phyloP scores from a whole-genome alignment of 768 basidiomycete genomes.

The Cystofilobasidium ferigula region DNA sequence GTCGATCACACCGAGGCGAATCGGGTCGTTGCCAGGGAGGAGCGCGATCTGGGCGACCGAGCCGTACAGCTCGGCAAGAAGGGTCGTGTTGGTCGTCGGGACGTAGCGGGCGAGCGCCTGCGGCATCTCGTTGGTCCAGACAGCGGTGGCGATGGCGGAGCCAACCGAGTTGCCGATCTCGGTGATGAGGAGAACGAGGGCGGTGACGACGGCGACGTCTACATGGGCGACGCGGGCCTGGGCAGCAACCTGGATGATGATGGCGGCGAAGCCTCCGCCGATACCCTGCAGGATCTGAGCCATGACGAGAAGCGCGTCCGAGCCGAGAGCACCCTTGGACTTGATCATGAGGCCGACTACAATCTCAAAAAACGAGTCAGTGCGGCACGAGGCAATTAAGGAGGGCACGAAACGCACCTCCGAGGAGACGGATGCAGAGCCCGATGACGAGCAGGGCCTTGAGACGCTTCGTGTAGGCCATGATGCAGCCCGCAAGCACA shows the following conservation, averaged over 20 bases:
- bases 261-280: conserved; percentile 59
- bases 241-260: conserved; percentile 50
- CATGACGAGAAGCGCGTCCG: conserved; percentile 44
- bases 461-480: conserved; percentile 39
- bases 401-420: conserved; percentile 37
- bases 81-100: conserved; percentile 41
- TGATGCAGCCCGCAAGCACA: conserved; percentile 50
- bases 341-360: conserved; percentile 52
- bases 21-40: conserved; percentile 44
- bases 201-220: conserved; percentile 59
- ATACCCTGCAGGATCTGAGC: conserved; percentile 63
- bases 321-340: conserved; percentile 51
- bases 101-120: conserved; percentile 49
- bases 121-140: conserved; percentile 40
- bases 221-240: conserved; percentile 56
- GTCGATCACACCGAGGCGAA: conserved; percentile 53
- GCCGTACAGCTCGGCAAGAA: conserved; percentile 47
- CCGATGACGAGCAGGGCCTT: conserved; percentile 48
- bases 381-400: not conserved
- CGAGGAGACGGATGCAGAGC: conserved; percentile 52
- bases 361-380: not conserved
- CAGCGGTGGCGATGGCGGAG: conserved; percentile 29
- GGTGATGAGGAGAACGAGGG: conserved; percentile 55
- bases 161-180: conserved; percentile 41
- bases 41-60: conserved; percentile 48